These are phyloP conservation scores for Rhizophagus prolifer DNA, from an alignment of 192 early-diverging fungal genomes.

Conservation along the genomic window DNA sequence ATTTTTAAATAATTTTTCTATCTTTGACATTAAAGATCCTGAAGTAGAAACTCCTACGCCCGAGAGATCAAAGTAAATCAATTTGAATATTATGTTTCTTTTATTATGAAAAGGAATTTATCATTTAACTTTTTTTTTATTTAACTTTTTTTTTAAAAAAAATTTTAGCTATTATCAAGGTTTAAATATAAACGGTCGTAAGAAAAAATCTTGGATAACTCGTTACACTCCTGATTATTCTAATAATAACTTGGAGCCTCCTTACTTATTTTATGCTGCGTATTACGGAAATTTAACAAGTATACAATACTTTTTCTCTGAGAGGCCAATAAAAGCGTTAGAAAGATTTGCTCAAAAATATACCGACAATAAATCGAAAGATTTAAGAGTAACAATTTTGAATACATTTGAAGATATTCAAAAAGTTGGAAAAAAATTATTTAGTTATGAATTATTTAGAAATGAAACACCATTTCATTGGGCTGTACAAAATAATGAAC, in stretches of 20 bases:
- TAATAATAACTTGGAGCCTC: not conserved
- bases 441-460: not conserved
- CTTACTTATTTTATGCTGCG: not conserved
- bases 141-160: no score
- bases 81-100: not conserved
- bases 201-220: slow-evolving; percentile 6
- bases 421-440: slow-evolving; percentile 8
- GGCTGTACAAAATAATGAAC: slow-evolving; percentile 11
- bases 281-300: not conserved
- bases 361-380: not conserved
- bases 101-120: not conserved
- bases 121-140: not conserved
- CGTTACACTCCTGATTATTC: not conserved
- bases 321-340: slow-evolving; percentile 1
- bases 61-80: not conserved
- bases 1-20: slow-evolving; percentile 14
- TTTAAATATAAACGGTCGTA: not conserved
- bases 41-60: not conserved
- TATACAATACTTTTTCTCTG: slow-evolving; percentile 4
- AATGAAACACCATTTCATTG: slow-evolving; percentile 23
- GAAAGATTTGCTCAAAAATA: not conserved
- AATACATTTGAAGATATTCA: not conserved
- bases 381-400: not conserved
- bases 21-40: slow-evolving; percentile 8
- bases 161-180: not conserved